phyloP scores from a whole-genome alignment of 495 filamentous ascomycete genomes.

The Schizothecium vesticola region DNA sequence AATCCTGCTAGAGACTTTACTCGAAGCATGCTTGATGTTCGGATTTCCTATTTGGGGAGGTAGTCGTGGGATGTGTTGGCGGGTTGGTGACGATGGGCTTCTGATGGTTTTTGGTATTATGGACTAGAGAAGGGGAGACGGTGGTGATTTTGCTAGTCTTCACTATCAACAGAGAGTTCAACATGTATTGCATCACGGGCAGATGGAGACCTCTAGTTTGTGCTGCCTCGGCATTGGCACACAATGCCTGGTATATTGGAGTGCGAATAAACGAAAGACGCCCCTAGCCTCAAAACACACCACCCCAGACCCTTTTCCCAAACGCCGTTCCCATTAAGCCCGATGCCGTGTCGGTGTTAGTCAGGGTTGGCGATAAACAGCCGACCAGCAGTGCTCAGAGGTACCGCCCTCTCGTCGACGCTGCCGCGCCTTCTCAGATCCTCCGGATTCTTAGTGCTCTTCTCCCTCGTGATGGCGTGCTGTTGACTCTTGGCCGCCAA shows the following conservation, averaged over 20 bases:
- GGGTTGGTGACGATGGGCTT: background rate
- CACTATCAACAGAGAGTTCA: background rate
- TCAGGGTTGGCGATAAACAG: conserved; percentile 96
- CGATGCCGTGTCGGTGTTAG: conserved; percentile 26
- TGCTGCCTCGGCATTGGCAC: background rate
- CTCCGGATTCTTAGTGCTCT: conserved; percentile 66
- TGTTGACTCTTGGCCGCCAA: conserved; percentile 49
- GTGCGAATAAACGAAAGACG: background rate
- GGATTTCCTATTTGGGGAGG: background rate
- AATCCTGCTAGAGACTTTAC: background rate
- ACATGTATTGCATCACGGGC: background rate
- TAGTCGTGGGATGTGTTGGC: too few species aligned
- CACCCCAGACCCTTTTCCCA: background rate
- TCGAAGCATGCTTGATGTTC: background rate
- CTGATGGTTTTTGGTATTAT: background rate
- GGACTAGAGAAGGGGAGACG: background rate
- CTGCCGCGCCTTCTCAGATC: conserved; percentile 81
- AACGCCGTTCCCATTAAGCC: background rate
- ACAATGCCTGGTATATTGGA: background rate
- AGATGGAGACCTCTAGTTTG: background rate
- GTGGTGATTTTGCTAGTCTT: background rate
- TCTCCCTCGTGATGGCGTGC: conserved; percentile 50
- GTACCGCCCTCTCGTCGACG: conserved; percentile 91
- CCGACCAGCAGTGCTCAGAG: conserved; percentile 60
- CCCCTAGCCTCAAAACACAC: background rate